phyloP scores from a whole-genome alignment of 2,329 filamentous ascomycete species.

The Alternaria metachromatica region DNA sequence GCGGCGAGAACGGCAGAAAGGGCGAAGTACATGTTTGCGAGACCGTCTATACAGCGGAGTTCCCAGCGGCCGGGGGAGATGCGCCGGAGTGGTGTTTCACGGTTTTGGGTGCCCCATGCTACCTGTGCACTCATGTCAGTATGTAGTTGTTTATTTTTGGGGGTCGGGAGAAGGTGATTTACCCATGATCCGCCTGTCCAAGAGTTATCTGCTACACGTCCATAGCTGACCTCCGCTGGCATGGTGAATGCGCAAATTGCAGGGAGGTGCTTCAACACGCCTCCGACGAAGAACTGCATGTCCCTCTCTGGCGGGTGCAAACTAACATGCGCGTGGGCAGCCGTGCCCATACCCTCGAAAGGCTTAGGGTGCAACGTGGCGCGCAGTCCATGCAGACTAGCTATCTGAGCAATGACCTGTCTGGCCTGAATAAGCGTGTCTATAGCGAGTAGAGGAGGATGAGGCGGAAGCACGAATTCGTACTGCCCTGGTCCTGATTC shows the following conservation, averaged over 20 bases:
- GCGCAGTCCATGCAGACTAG: conserved; percentile 66
- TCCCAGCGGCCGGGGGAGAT: conserved; percentile 76
- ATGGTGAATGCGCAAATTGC: conserved; percentile 74
- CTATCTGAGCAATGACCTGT: conserved; percentile 71
- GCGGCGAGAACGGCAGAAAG: conserved; percentile 66
- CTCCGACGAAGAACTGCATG: conserved; percentile 71
- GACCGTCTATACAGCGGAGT: conserved; percentile 76
- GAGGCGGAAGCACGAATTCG: conserved; percentile 73
- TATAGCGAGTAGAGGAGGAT: conserved; percentile 69
- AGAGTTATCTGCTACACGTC: conserved; percentile 66
- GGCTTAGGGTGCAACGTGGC: conserved; percentile 80
- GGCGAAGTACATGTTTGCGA: conserved; percentile 79
- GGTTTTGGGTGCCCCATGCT: conserved; percentile 82
- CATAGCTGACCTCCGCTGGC: conserved; percentile 71
- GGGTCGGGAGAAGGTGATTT: not conserved
- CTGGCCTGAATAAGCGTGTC: conserved; percentile 75
- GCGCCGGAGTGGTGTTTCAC: conserved; percentile 75
- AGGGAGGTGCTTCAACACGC: conserved; percentile 70
- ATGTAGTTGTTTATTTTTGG: not conserved
- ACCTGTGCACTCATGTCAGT: conserved; percentile 65
- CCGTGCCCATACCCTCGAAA: conserved; percentile 66
- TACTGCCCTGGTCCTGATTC: conserved; percentile 78
- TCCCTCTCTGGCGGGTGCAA: conserved; percentile 63
- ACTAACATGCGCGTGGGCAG: conserved; percentile 73
- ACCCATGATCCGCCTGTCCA: conserved; percentile 53